A percentile compares a stretch with the other conserved stretches of the same genome.
These are phyloP conservation scores for Heliamphora exappendiculata DNA, from an alignment of 148 eudicot species.

Conservation along the genomic window DNA sequence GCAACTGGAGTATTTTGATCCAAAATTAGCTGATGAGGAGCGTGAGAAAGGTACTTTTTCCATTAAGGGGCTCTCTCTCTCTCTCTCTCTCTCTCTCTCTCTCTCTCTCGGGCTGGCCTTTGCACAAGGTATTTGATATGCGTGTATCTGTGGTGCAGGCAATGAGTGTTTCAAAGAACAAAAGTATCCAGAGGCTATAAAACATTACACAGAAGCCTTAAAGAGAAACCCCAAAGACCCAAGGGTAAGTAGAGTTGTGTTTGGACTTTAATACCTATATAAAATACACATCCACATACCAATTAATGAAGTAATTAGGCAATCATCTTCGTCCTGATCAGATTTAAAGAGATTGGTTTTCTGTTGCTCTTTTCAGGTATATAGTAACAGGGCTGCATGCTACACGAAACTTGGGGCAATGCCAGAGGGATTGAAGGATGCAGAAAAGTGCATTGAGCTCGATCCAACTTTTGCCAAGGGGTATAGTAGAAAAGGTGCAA, in stretches of 20 bases:
- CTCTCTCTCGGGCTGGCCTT: too few relatives aligned
- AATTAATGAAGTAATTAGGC: not conserved
- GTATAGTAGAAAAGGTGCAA: conserved; percentile 84
- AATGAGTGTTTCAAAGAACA: conserved; percentile 81
- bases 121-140: not conserved
- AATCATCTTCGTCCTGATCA: not conserved
- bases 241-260: conserved; percentile 30
- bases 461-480: conserved; percentile 90
- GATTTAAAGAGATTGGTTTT: not conserved
- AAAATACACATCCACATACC: not conserved
- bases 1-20: conserved; percentile 86
- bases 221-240: conserved; percentile 82
- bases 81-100: not conserved
- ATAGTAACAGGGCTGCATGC: conserved; percentile 91
- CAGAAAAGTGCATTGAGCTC: conserved; percentile 95
- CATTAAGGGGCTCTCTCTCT: not conserved
- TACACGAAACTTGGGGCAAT: conserved; percentile 88
- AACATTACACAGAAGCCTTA: conserved; percentile 80
- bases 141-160: conserved; percentile 29
- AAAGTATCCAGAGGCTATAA: conserved; percentile 85
- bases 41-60: conserved; percentile 78
- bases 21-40: conserved; percentile 82
- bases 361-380: conserved; percentile 39
- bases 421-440: conserved; percentile 95
- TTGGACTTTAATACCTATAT: not conserved